phyloP scores from a whole-genome alignment of 2,329 filamentous ascomycete genomes.

The Huntiella savannae region DNA sequence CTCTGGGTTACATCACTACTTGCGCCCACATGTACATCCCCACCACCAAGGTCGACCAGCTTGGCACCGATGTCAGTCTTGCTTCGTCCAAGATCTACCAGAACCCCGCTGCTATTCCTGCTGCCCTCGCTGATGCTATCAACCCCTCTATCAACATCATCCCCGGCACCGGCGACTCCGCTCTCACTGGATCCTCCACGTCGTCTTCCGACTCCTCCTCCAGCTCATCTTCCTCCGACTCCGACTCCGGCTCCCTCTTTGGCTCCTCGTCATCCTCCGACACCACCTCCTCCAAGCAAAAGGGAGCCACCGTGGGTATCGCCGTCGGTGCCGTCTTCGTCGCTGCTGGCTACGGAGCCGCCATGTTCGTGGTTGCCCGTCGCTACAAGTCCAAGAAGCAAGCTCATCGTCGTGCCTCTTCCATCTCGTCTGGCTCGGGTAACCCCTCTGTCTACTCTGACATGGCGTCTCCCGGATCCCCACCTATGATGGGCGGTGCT shows the following conservation, averaged over 20 bases:
- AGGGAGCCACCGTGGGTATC: slow-evolving; percentile 47
- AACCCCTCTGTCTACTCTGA: slow-evolving; percentile 29
- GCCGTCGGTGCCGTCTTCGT: slow-evolving; percentile 60
- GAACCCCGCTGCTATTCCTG: slow-evolving; percentile 44
- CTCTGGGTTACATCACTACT: slow-evolving; percentile 65
- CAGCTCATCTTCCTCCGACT: not conserved
- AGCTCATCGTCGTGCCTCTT: slow-evolving; percentile 58
- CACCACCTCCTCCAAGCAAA: slow-evolving; percentile 37
- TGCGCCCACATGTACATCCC: slow-evolving; percentile 53
- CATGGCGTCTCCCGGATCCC: slow-evolving; percentile 25
- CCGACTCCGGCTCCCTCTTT: slow-evolving; percentile 10
- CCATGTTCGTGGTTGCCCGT: slow-evolving; percentile 84
- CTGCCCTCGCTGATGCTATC: slow-evolving; percentile 59
- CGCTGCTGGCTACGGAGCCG: slow-evolving; percentile 73
- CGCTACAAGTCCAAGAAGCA: slow-evolving; percentile 76
- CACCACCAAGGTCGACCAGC: slow-evolving; percentile 42
- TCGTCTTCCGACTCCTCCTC: not conserved
- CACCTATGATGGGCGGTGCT: slow-evolving; percentile 52
- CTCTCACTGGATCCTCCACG: slow-evolving; percentile 17
- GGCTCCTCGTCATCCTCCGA: slow-evolving; percentile 22
- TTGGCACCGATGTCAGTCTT: slow-evolving; percentile 50
- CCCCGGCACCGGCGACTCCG: slow-evolving; percentile 23
- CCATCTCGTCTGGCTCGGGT: slow-evolving; percentile 38
- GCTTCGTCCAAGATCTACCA: slow-evolving; percentile 59
- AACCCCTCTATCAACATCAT: slow-evolving; percentile 62